Conservation (phyloP, 129 eudicot species). For the Rutidosis leptorrhynchoides region DNA sequence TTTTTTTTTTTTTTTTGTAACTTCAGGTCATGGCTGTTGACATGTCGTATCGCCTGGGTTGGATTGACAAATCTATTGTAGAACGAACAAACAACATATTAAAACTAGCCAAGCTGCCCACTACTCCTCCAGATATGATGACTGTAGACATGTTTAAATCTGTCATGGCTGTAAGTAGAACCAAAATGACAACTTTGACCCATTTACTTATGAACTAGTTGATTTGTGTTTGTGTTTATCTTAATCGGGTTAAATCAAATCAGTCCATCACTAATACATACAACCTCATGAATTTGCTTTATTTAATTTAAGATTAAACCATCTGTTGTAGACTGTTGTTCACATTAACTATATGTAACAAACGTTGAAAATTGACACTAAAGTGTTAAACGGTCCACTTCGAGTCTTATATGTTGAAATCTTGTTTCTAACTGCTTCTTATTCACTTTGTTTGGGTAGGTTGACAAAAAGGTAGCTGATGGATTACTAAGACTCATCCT, state of each 20-base stretch:
- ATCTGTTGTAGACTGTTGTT: not conserved
- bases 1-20: conserved; percentile 27
- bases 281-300: not conserved
- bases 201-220: not conserved
- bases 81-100: conserved; percentile 57
- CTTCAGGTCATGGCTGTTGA: conserved; percentile 95
- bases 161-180: conserved; percentile 80
- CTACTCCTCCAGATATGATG: conserved; percentile 77
- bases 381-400: not conserved
- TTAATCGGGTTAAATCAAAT: not conserved
- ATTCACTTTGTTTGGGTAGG: conserved; percentile 36
- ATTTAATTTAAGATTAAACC: not conserved
- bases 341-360: no score
- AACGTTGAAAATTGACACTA: not conserved
- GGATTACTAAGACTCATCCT: conserved; percentile 95
- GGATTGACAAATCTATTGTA: conserved; percentile 82
- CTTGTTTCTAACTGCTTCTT: conserved; percentile 2
- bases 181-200: not conserved
- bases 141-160: conserved; percentile 93
- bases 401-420: not conserved
- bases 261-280: not conserved
- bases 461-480: conserved; percentile 97
- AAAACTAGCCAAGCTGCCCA: conserved; percentile 77
- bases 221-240: not conserved
- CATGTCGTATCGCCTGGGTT: conserved; percentile 93